Evolutionary conservation across 1,284 basidiomycete species (phyloP).

Genomic region (Cystobasidiaceae sp.): DNA sequence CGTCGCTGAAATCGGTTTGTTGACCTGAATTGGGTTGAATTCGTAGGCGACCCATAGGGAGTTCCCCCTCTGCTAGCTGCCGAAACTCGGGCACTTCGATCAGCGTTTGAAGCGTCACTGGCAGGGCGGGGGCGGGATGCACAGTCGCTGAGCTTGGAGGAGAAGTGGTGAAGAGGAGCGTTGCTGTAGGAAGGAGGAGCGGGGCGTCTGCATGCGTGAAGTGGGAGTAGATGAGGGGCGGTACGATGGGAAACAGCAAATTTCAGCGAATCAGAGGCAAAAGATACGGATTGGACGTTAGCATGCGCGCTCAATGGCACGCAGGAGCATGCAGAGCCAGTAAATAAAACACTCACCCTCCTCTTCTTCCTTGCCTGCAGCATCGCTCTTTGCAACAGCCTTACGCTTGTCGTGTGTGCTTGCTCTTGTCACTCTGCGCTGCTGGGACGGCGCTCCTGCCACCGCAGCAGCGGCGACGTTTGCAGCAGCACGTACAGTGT

Average conservation of each 20-base stretch:
- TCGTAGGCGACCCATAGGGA: slow-evolving; percentile 10
- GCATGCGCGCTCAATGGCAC: too few relatives aligned
- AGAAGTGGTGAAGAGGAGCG: slow-evolving; percentile 18
- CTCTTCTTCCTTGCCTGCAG: slow-evolving; percentile 5
- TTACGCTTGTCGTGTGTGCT: not conserved
- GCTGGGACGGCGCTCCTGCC: too few relatives aligned
- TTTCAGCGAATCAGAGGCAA: too few relatives aligned
- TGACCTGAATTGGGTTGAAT: slow-evolving; percentile 14
- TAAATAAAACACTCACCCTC: not conserved
- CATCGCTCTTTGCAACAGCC: not conserved
- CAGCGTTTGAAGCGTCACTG: slow-evolving; percentile 13
- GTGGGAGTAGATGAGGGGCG: not conserved
- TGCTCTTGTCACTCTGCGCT: not conserved
- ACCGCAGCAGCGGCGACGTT: too few relatives aligned
- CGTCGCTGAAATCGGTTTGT: slow-evolving; percentile 40
- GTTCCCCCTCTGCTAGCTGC: slow-evolving; percentile 5
- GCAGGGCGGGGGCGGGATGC: slow-evolving; percentile 13
- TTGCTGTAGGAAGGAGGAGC: slow-evolving; percentile 13
- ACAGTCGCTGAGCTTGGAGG: slow-evolving; percentile 5
- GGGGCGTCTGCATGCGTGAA: not conserved
- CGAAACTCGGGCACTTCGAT: slow-evolving; percentile 26
- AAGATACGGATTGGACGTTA: too few relatives aligned
- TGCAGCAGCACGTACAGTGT: too few relatives aligned
- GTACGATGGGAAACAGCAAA: too few relatives aligned
- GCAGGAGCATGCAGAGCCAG: too few relatives aligned